Evolutionary conservation across 352 stramenopile genomes (phyloP).

Genomic region (Phytophthora sansomeana): DNA sequence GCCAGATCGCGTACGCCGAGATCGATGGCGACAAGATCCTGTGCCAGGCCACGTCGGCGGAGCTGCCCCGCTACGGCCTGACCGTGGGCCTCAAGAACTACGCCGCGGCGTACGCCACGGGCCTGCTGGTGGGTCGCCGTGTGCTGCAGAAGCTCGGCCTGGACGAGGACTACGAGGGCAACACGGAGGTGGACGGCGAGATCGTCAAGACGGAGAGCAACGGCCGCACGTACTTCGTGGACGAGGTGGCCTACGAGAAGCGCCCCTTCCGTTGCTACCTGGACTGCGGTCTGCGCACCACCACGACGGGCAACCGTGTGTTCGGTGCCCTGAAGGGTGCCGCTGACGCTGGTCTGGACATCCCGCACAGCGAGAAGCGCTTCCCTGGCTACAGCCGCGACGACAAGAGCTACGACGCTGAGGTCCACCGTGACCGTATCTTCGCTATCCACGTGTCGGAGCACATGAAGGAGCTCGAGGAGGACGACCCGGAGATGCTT

Average conservation of each 20-base stretch:
- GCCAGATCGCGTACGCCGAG: conserved; percentile 98
- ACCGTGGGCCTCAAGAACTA: conserved; percentile 99
- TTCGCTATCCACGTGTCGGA: conserved; percentile 98
- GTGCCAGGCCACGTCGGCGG: conserved; percentile 93
- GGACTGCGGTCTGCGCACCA: conserved; percentile 97
- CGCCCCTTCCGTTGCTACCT: conserved; percentile 97
- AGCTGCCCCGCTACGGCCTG: conserved; percentile 97
- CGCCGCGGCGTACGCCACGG: conserved; percentile 98
- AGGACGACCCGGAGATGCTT: conserved; percentile 99
- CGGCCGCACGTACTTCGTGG: conserved; percentile 99
- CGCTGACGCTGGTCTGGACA: conserved; percentile 98
- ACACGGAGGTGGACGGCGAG: conserved; percentile 96
- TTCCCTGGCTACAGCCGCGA: conserved; percentile 99
- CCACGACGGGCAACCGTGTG: conserved; percentile 98
- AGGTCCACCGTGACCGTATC: conserved; percentile 98
- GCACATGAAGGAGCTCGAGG: conserved; percentile 99
- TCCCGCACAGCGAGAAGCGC: conserved; percentile 99
- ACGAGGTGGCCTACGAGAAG: conserved; percentile 98
- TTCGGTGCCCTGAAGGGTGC: conserved; percentile 99
- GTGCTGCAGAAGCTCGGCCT: conserved; percentile 98
- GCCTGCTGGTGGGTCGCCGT: conserved; percentile 94
- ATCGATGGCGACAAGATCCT: conserved; percentile 99
- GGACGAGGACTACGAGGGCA: conserved; percentile 98
- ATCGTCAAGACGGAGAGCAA: conserved; percentile 95
- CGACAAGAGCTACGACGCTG: conserved; percentile 98